These are phyloP conservation scores for Monoraphidium neglectum DNA, from an alignment of 139 green algal species.

Conservation along the genomic window DNA sequence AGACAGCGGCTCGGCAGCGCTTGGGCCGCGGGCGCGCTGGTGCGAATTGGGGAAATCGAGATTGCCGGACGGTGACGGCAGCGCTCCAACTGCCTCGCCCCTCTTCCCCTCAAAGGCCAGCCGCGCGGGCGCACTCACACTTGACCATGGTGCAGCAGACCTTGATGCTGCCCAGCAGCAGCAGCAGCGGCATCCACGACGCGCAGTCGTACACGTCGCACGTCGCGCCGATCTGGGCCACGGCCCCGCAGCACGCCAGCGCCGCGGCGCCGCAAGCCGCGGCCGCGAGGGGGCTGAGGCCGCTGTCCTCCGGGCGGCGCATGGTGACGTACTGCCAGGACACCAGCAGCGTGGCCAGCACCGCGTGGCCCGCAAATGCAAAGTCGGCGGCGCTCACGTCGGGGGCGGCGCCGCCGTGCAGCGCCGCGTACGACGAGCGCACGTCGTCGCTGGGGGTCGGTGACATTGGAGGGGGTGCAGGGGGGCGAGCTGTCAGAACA, in stretches of 20 bases:
- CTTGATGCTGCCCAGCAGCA: slow-evolving; percentile 16
- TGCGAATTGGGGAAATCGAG: not conserved
- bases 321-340: slow-evolving; percentile 24
- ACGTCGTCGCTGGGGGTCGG: slow-evolving; percentile 15
- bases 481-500: no score
- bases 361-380: slow-evolving; percentile 58
- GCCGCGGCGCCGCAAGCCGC: not conserved
- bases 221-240: slow-evolving; percentile 7
- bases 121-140: not conserved
- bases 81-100: slow-evolving; percentile 54
- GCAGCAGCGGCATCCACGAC: slow-evolving; percentile 29
- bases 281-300: no score
- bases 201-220: slow-evolving; percentile 18
- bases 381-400: slow-evolving; percentile 63
- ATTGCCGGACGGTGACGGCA: slow-evolving; percentile 62
- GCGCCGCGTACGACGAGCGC: slow-evolving; percentile 44
- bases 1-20: not conserved
- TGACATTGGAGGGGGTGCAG: no score
- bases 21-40: not conserved
- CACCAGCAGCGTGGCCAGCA: slow-evolving; percentile 28
- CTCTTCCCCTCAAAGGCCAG: not conserved
- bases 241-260: not conserved
- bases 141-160: not conserved
- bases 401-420: slow-evolving; percentile 35
- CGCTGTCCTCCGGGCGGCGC: no score